These are phyloP conservation scores for Yamadazyma laniorum DNA, from an alignment of 805 yeast genomes.

Conservation along the genomic window DNA sequence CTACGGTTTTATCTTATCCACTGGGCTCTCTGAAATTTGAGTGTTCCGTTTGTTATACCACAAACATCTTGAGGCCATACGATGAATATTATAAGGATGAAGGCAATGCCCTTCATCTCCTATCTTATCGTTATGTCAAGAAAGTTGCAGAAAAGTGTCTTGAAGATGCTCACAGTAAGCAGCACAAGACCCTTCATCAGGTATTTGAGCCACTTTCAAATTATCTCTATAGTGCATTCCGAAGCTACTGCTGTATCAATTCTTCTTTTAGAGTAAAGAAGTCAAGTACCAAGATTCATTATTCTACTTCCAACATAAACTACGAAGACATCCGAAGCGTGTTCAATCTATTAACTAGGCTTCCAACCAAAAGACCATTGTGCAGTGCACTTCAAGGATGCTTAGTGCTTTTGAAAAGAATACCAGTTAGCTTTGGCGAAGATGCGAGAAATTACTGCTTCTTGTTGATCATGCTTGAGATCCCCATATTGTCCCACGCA, in stretches of 20 bases:
- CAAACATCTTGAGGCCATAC: conserved; percentile 27
- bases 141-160: conserved; percentile 35
- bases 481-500: conserved; percentile 58
- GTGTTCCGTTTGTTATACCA: conserved; percentile 63
- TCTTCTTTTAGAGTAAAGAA: conserved; percentile 48
- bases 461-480: conserved; percentile 64
- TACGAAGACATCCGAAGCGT: conserved; percentile 44
- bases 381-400: conserved; percentile 53
- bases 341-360: conserved; percentile 43
- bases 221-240: conserved; percentile 47
- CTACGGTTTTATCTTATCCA: conserved; percentile 32
- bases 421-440: conserved; percentile 37
- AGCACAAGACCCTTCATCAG: conserved; percentile 21
- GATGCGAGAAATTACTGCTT: conserved; percentile 50
- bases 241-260: conserved; percentile 47
- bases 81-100: conserved; percentile 8
- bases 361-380: conserved; percentile 64
- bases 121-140: conserved; percentile 34
- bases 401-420: conserved; percentile 49
- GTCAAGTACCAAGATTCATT: conserved; percentile 31
- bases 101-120: conserved; percentile 13
- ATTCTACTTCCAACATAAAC: conserved; percentile 49
- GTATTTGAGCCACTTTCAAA: conserved; percentile 51
- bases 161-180: conserved; percentile 12
- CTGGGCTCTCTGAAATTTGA: conserved; percentile 39